phyloP scores from a whole-genome alignment of 2,329 filamentous ascomycete genomes.

The Ascochyta fabae region DNA sequence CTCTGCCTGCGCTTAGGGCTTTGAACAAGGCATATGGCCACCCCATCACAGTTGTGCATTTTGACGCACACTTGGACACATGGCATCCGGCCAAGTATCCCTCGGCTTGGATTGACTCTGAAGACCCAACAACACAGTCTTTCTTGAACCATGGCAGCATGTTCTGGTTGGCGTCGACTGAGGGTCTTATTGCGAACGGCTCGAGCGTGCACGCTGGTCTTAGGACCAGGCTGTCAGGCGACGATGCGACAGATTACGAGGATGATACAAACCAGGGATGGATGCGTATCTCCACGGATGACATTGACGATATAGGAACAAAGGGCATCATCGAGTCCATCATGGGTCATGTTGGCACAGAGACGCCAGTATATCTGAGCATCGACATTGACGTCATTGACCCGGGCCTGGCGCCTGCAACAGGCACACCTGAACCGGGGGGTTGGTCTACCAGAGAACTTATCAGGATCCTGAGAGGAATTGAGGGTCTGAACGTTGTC shows the following conservation, averaged over 20 bases:
- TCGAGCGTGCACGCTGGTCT: constrained; percentile 83
- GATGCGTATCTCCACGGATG: constrained; percentile 79
- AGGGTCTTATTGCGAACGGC: constrained; percentile 77
- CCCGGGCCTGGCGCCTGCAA: constrained; percentile 75
- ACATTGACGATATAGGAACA: constrained; percentile 82
- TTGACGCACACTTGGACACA: constrained; percentile 75
- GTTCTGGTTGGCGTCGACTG: constrained; percentile 86
- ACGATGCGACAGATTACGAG: constrained; percentile 72
- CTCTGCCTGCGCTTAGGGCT: constrained; percentile 58
- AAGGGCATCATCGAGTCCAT: constrained; percentile 74
- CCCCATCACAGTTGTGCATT: constrained; percentile 58
- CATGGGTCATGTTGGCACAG: constrained; percentile 72
- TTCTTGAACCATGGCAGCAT: constrained; percentile 89
- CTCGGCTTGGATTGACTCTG: constrained; percentile 68
- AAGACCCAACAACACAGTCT: constrained; percentile 65
- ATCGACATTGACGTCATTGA: constrained; percentile 85
- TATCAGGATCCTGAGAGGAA: constrained; percentile 79
- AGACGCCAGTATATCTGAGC: constrained; percentile 80
- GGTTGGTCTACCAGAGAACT: constrained; percentile 91
- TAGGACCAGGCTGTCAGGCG: constrained; percentile 73
- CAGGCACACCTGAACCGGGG: constrained; percentile 87
- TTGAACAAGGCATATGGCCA: constrained; percentile 54
- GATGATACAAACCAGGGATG: constrained; percentile 77
- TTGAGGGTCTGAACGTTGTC: constrained; percentile 83
- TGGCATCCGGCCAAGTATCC: constrained; percentile 86